phyloP scores from a whole-genome alignment of 1,284 basidiomycete species.

The Mycosarcoma mackinlayi region DNA sequence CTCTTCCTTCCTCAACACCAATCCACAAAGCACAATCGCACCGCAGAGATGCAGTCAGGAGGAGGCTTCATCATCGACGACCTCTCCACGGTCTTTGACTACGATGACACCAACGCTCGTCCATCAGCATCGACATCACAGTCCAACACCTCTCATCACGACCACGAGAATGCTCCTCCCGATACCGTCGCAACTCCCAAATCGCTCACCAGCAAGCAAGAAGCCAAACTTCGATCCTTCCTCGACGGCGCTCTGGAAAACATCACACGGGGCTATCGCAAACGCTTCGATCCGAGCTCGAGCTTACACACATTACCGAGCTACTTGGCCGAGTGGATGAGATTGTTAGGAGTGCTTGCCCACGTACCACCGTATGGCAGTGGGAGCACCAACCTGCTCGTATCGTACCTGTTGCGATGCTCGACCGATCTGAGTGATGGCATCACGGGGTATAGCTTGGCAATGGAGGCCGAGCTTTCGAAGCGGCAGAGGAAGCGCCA shows the following conservation, averaged over 20 bases:
- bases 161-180: background rate
- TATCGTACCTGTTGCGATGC: slow-evolving; percentile 56
- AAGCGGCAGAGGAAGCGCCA: slow-evolving; percentile 13
- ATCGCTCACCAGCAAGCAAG: slow-evolving; percentile 47
- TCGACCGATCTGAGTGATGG: slow-evolving; percentile 60
- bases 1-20: slow-evolving; percentile 7
- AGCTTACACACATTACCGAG: slow-evolving; percentile 34
- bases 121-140: background rate
- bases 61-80: slow-evolving; percentile 49
- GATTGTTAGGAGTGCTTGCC: slow-evolving; percentile 44
- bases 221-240: slow-evolving; percentile 52
- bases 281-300: slow-evolving; percentile 51
- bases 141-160: background rate
- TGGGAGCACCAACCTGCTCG: slow-evolving; percentile 49
- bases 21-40: background rate
- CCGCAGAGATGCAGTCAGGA: slow-evolving; percentile 26
- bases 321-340: slow-evolving; percentile 46
- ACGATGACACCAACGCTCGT: slow-evolving; percentile 9
- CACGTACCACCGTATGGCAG: slow-evolving; percentile 52
- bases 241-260: slow-evolving; percentile 51
- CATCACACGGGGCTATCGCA: slow-evolving; percentile 51
- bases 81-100: slow-evolving; percentile 32
- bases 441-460: slow-evolving; percentile 51
- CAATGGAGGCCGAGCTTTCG: slow-evolving; percentile 25
- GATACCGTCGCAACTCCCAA: slow-evolving; percentile 37